Conservation (phyloP, 257 asterid genomes). For the Capsicum rhomboideum region DNA sequence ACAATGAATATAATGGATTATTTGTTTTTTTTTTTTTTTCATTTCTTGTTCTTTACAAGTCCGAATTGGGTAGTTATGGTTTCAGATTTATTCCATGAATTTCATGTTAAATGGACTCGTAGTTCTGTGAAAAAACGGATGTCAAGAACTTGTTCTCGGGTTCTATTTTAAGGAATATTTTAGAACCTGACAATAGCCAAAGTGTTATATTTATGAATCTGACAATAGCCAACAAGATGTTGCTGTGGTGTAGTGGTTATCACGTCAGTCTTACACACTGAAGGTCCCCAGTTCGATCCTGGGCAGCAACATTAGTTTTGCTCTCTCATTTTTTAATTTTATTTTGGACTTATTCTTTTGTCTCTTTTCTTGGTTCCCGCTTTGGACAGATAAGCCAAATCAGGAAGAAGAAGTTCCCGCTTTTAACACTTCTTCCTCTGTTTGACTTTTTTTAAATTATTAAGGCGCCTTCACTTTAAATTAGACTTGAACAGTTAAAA, state of each 20-base stretch:
- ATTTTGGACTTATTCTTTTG: background rate
- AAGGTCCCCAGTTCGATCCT: constrained; percentile 50
- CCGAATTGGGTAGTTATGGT: background rate
- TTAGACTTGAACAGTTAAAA: no score
- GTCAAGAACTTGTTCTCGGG: no score
- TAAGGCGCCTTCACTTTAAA: background rate
- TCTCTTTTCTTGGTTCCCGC: background rate
- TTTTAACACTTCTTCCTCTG: background rate
- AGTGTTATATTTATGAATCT: no score
- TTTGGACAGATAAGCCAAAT: background rate
- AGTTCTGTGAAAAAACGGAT: background rate
- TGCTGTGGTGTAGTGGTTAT: constrained; percentile 56
- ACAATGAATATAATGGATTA: background rate
- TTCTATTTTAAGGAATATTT: no score
- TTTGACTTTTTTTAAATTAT: background rate
- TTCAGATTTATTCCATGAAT: background rate
- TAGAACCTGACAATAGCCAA: no score
- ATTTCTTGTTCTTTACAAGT: background rate
- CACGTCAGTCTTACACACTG: constrained; percentile 50
- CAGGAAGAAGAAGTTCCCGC: background rate
- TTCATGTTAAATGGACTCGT: background rate
- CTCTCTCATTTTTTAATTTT: background rate
- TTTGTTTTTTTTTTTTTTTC: background rate
- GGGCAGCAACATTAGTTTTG: constrained; percentile 27
- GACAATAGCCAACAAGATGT: background rate